Conservation (phyloP, 2,329 filamentous ascomycete genomes). For the Exophiala aquamarina region DNA sequence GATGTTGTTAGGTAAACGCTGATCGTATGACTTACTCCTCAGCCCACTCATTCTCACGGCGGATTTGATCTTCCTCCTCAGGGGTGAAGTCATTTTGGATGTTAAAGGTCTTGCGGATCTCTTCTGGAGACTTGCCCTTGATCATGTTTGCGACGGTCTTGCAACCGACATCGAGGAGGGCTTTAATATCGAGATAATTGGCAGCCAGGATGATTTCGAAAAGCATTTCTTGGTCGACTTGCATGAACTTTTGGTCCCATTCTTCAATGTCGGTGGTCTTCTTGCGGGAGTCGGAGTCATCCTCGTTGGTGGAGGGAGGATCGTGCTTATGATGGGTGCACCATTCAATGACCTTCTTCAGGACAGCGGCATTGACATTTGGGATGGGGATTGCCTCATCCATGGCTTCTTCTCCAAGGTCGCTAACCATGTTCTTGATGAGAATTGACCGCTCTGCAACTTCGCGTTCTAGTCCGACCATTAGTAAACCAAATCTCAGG, state of each 20-base stretch:
- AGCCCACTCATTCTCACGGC: slow-evolving; percentile 87
- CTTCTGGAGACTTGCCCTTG: slow-evolving; percentile 99
- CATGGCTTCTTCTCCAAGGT: slow-evolving; percentile 67
- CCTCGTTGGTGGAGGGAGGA: slow-evolving; percentile 76
- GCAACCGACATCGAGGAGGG: slow-evolving; percentile 94
- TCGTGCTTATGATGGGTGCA: slow-evolving; percentile 93
- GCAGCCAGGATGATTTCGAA: slow-evolving; percentile 98
- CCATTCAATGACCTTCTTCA: slow-evolving; percentile 97
- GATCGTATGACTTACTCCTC: slow-evolving; percentile 60
- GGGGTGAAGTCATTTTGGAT: slow-evolving; percentile 99
- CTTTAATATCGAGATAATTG: slow-evolving; percentile 99
- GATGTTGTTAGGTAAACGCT: not conserved
- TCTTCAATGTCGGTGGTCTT: slow-evolving; percentile 99
- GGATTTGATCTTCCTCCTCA: slow-evolving; percentile 98
- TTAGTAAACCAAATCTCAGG: slow-evolving; percentile 10
- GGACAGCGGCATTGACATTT: slow-evolving; percentile 86
- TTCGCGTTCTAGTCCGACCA: slow-evolving; percentile 61
- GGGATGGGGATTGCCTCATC: slow-evolving; percentile 81
- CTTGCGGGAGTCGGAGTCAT: slow-evolving; percentile 91
- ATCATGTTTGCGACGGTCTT: slow-evolving; percentile 99
- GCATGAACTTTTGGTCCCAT: slow-evolving; percentile 99
- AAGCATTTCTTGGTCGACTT: slow-evolving; percentile 99
- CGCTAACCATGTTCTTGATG: slow-evolving; percentile 98
- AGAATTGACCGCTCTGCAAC: slow-evolving; percentile 90
- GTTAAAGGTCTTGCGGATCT: slow-evolving; percentile 99